Conservation (phyloP, 176 grass and related monocot species). For the Miscanthus lutarioriparius region DNA sequence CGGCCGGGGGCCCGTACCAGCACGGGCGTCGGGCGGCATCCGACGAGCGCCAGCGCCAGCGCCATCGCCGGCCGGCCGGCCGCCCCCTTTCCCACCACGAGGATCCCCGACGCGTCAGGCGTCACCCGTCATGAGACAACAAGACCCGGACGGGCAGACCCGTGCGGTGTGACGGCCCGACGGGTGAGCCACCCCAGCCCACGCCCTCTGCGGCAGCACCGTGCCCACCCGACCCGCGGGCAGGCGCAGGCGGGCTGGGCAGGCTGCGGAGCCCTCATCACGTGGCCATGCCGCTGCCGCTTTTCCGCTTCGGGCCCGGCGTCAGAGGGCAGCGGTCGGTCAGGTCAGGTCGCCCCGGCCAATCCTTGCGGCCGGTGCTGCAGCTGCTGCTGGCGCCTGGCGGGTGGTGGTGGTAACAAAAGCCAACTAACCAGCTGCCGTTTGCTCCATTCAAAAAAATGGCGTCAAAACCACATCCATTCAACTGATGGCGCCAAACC, state of each 20-base stretch:
- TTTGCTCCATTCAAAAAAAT: too few species aligned
- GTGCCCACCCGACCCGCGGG: not conserved
- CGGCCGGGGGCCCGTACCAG: too few species aligned
- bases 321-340: not conserved
- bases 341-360: not conserved
- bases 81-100: not conserved
- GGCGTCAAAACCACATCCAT: too few species aligned
- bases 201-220: not conserved
- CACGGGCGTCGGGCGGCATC: too few species aligned
- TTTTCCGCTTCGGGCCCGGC: not conserved
- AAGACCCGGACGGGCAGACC: too few species aligned
- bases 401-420: too few species aligned
- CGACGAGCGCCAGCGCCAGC: too few species aligned
- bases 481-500: too few species aligned
- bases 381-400: not conserved
- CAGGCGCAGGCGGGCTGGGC: not conserved
- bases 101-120: not conserved
- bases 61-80: too few species aligned
- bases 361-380: not conserved
- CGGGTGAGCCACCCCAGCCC: too few species aligned
- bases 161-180: too few species aligned
- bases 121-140: not conserved
- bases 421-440: too few species aligned
- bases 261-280: slow-evolving; percentile 13
- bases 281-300: slow-evolving; percentile 13